Base-by-base conservation (phyloP, 345 rosid genomes). In the Erodium maritimum region DNA sequence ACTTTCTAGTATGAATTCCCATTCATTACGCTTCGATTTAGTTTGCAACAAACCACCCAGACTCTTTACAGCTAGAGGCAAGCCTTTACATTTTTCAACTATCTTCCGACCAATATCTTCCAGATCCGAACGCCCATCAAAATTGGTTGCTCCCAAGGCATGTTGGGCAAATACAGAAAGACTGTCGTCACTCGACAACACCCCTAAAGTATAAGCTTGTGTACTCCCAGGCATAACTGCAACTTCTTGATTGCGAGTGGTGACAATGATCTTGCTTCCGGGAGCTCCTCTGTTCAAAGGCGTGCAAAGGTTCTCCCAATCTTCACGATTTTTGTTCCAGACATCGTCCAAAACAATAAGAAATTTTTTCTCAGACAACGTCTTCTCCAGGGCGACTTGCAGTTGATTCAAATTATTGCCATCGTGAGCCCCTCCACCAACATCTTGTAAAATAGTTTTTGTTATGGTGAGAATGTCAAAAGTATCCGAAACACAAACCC, bases 211-310 rank as follows among this genome's bases (percentile, higher is more conserved):
- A n/a, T n/a, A n/a, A n/a, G 68, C 68, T 33, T 42, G 55, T 16
- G 45, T 67, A 59, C 65, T 62, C 25, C 63, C 63, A 20, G 71
- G 58, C 53, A 57, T 53, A 14, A 60, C 57, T 2, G 77, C 61
- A n/a, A 79, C 79, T 51, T 22, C 33, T 29, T 29, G 18, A 60
- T 68, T 65, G 23, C 79, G 68, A n/a, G 87, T 72, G 17, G 87
- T 81, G 58, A 74, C 60, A 48, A 76, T 67, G 19, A 76, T 66
- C 65, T 73, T 77, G 61, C 84, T 71, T 58, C 23, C 46, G 17
- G 20, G 25, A n/a, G 21, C 21, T 18, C 65, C 21, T 5, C 37
- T 56, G 4, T 6, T 20, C 11, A 53, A 54, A 17, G 58, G 52
- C 18, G 1, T 62, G 6, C 12, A 8, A 5, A 62, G 19, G 5